Evolutionary conservation across 179 eudicot species (phyloP).

Genomic region (Vitellaria paradoxa): DNA sequence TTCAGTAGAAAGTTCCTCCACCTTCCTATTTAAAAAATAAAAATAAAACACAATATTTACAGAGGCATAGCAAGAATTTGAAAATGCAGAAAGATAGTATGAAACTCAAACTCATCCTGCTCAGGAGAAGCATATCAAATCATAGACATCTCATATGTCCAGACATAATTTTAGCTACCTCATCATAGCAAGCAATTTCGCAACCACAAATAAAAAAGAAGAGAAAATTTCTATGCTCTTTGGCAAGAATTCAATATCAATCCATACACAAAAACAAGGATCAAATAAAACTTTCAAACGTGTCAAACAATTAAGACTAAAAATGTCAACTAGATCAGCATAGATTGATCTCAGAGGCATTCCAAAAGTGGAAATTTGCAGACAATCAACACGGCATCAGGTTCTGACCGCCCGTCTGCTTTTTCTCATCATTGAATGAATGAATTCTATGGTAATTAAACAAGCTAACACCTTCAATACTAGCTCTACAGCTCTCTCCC

Average conservation of each 20-base stretch:
- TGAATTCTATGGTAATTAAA: neutral
- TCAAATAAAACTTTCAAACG: too few species aligned
- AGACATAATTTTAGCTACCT: conserved; percentile 30
- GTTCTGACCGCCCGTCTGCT: conserved; percentile 43
- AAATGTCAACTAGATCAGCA: too few species aligned
- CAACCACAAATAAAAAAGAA: too few species aligned
- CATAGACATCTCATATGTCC: conserved; percentile 32
- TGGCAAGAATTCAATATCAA: too few species aligned
- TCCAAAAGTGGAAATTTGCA: conserved; percentile 24
- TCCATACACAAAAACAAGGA: too few species aligned
- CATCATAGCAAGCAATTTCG: conserved; percentile 18
- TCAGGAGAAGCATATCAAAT: conserved; percentile 25
- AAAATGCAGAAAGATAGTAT: neutral
- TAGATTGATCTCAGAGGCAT: conserved; percentile 18
- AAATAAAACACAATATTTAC: too few species aligned
- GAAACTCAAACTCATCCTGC: neutral
- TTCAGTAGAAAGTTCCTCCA: too few species aligned
- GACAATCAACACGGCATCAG: conserved; percentile 44
- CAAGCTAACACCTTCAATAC: neutral
- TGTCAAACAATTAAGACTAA: too few species aligned
- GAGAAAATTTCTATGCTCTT: too few species aligned
- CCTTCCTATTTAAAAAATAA: too few species aligned
- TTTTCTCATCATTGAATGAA: conserved; percentile 28
- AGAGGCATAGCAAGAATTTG: too few species aligned
- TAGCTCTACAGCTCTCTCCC: neutral